Evolutionary conservation across 306 rosid genomes (phyloP), one percentile per base, ranked within the genome.

Genomic region (Trichosanthes cucumerina): DNA sequence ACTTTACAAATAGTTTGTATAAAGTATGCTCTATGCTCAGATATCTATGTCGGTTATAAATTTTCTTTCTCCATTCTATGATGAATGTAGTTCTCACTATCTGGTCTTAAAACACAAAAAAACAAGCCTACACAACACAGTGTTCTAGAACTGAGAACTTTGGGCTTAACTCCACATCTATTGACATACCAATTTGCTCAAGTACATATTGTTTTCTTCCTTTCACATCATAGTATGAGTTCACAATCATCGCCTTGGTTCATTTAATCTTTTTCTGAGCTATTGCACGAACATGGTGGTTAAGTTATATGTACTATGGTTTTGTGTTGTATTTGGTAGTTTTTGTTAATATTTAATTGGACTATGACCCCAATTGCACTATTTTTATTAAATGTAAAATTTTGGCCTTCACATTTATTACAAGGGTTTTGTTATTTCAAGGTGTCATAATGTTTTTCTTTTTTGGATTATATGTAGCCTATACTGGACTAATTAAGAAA

Each of bases 91-190:
- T 57, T 66, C 81, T 79, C 68, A 82, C 86, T 78, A 71, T 76
- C 28, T 81, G 24, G n/a, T 76, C 3, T 63, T 33, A 33, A 63
- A 47, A 44, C 75, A 84, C 87, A 96, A 97, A 96, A 96, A 91
- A 96, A 98, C 68, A 92, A 96, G 87, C 98, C 98, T 36, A 92
- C 99, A 13, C 99, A 92, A 75, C 98, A 91, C 46, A 96, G 99
- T 82, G 98, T 96, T 70, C 88, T 97, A 87, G 99, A 96, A 81
- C 83, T 96, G 26, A 88, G 99, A 84, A 98, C 97, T 76, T 81
- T 96, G 83, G 99, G 99, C 76, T 82, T 96, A 88, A 96, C 99
- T 31, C 96, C 98, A 82, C 96, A 96, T 86, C 92, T 96, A 44
- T 83, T 96, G 86, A 97, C 98, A 49, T 90, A 93, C 82, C 93